These are phyloP conservation scores for Thamnidium elegans DNA, from an alignment of 192 early-diverging fungal species.

Conservation along the genomic window DNA sequence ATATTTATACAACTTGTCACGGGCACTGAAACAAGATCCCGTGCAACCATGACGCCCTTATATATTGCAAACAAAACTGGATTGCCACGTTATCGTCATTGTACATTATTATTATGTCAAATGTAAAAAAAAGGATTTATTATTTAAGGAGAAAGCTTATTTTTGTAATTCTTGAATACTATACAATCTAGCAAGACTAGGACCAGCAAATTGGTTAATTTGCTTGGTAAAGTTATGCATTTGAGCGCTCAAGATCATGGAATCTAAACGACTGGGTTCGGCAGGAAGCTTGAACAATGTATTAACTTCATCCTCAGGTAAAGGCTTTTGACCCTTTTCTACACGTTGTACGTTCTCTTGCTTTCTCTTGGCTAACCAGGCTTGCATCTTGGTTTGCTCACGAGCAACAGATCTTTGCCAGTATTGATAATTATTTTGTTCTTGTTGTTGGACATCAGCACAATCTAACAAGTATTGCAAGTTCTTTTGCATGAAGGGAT, in stretches of 20 bases:
- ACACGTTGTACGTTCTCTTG: slow-evolving; percentile 72
- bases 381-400: slow-evolving; percentile 77
- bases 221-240: slow-evolving; percentile 92
- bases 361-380: slow-evolving; percentile 57
- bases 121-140: not conserved
- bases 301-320: slow-evolving; percentile 80
- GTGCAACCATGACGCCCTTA: not conserved
- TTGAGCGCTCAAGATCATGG: slow-evolving; percentile 85
- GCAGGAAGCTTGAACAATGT: slow-evolving; percentile 64
- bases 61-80: not conserved
- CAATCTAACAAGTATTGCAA: slow-evolving; percentile 77
- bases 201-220: slow-evolving; percentile 91
- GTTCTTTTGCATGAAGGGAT: slow-evolving; percentile 85
- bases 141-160: slow-evolving; percentile 26
- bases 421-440: slow-evolving; percentile 89
- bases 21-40: not conserved
- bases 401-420: slow-evolving; percentile 91
- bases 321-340: slow-evolving; percentile 60
- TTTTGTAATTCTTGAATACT: slow-evolving; percentile 74
- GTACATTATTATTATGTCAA: no score
- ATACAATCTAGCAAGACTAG: slow-evolving; percentile 91
- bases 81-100: not conserved
- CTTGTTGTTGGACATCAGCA: slow-evolving; percentile 87
- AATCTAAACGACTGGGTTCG: slow-evolving; percentile 91
- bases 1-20: slow-evolving; percentile 1